Evolutionary conservation across 495 filamentous ascomycete species (phyloP), one percentile per base, ranked within the genome.

Genomic region (Trichocladium uniseriatum): DNA sequence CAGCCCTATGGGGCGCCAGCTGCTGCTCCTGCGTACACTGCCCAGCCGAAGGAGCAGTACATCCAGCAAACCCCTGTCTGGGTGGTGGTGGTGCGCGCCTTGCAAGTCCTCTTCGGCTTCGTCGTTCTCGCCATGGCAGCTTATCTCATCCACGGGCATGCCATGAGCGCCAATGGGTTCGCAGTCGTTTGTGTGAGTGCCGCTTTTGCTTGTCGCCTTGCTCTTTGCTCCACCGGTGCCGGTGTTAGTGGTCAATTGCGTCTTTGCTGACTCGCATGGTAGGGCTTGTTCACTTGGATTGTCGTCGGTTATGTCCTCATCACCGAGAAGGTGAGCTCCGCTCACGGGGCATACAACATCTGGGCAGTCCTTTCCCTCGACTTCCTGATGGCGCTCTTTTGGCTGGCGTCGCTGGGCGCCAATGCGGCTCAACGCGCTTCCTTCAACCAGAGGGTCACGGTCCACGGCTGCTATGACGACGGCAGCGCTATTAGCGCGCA

Each of bases 261-360:
- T 2, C 1, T 24, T 5, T 6, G 13, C 49, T 51, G 29, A 52
- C 47, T 21, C 18, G 28, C 9, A 18, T 11, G 18, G 14, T 44
- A 76, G 73, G 54, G 56, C 37, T 19, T 76, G 32, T 69, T 75
- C 49, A 75, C 73, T 6, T 71, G 66, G 67, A 56, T 73, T 40
- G 56, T 73, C 9, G 59, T 60, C 34, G 39, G 55, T 1, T 76
- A 73, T 46, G 55, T 54, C 15, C 51, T 76, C 45, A 53, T 72
- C 5, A 54, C 65, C 2, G 70, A 74, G 48, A 70, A 69, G 28
- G 59, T 69, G 6, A 14, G 60, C 5, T 51, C 56, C 8, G 68
- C 67, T 16, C 59, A 52, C 14, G 35, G 51, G 1, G 60, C 52
- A 8, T 74, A 74, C 51, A 73, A 75, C 53, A 71, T 69, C 29